These are phyloP conservation scores for Dryadomyces sulphureus DNA, from an alignment of 2,329 filamentous ascomycete species.

Conservation along the genomic window DNA sequence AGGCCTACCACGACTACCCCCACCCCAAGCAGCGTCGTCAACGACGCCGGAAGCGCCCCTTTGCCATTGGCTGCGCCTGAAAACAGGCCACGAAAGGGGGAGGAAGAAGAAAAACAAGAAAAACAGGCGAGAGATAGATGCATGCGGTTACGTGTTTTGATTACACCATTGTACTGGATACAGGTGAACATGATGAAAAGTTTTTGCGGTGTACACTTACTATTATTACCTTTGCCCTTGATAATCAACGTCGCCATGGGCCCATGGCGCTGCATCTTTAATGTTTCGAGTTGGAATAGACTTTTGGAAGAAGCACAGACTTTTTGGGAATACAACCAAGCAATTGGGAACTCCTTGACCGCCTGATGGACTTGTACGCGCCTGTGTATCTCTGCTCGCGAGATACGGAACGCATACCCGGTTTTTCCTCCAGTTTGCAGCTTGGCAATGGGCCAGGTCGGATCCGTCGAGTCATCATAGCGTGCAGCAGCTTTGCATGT, in stretches of 20 bases:
- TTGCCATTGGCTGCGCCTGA: conserved; percentile 6
- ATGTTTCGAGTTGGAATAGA: neutral
- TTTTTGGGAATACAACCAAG: neutral
- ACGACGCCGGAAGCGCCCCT: conserved; percentile 1
- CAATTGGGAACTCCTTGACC: neutral
- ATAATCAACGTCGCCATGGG: neutral
- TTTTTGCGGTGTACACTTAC: neutral
- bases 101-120: neutral
- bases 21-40: conserved; percentile 1
- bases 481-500: too few species aligned
- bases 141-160: neutral
- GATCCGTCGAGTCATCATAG: too few species aligned
- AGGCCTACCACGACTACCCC: conserved; percentile 7
- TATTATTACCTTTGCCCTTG: neutral
- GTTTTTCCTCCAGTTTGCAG: neutral
- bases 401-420: neutral
- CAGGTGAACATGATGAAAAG: neutral
- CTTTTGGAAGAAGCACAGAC: neutral
- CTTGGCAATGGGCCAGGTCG: neutral
- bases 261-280: neutral
- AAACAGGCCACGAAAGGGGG: neutral
- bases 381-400: neutral
- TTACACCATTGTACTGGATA: neutral
- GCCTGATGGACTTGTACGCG: neutral
- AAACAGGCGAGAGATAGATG: neutral